Conservation (phyloP, 2,329 filamentous ascomycete species). For the Xylariaceae sp. region DNA sequence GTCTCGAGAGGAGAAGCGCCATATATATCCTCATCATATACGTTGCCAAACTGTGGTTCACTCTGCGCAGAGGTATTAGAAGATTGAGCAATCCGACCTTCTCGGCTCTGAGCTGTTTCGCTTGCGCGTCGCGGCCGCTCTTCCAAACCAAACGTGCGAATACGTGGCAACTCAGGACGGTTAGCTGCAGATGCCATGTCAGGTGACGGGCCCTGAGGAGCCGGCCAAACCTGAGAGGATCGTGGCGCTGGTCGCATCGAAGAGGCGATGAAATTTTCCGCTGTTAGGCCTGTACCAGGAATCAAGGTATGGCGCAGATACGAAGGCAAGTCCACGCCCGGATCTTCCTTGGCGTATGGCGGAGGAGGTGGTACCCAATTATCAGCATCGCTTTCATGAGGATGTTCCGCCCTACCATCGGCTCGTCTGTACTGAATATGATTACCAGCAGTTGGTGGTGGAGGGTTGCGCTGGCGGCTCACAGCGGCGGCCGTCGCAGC, state of each 20-base stretch:
- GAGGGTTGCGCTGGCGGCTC: conserved; percentile 61
- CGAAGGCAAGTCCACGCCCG: conserved; percentile 46
- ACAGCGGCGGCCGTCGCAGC: conserved; percentile 72
- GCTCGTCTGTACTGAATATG: conserved; percentile 61
- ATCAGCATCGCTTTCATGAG: conserved; percentile 81
- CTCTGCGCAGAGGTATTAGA: background rate
- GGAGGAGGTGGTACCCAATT: conserved; percentile 85
- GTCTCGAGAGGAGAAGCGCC: conserved; percentile 28
- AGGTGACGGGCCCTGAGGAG: conserved; percentile 10
- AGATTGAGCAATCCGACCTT: background rate
- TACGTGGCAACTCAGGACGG: conserved; percentile 29
- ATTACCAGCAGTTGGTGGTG: conserved; percentile 45
- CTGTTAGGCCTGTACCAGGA: conserved; percentile 29
- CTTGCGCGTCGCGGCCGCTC: conserved; percentile 15
- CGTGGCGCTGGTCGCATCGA: conserved; percentile 24
- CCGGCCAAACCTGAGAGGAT: conserved; percentile 11
- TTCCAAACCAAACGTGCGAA: conserved; percentile 26
- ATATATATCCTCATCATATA: conserved; percentile 28
- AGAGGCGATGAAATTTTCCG: conserved; percentile 1
- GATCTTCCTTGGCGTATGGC: conserved; percentile 66
- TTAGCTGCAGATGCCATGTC: conserved; percentile 7
- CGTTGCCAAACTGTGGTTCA: conserved; percentile 1
- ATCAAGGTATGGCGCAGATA: conserved; percentile 49
- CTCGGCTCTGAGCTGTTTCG: conserved; percentile 7
- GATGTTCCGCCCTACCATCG: conserved; percentile 65